Conservation (phyloP, 2,329 filamentous ascomycete species). For the Alternaria tenuissima region DNA sequence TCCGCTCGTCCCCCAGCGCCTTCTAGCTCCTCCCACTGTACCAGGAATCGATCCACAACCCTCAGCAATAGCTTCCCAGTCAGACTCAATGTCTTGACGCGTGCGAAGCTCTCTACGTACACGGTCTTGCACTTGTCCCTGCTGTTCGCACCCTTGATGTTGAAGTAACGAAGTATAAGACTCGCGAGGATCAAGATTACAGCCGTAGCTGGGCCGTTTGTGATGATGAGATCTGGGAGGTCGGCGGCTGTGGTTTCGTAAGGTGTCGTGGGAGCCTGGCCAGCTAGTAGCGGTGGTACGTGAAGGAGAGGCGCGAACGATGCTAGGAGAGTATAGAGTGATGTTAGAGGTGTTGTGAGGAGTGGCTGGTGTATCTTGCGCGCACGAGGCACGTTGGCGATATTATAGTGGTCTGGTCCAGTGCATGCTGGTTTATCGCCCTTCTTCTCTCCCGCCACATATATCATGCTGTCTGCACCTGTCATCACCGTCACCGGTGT, state of each 20-base stretch:
- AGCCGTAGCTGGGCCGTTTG: constrained; percentile 88
- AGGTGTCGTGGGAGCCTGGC: constrained; percentile 13
- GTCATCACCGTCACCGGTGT: constrained; percentile 9
- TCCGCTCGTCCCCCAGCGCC: constrained; percentile 51
- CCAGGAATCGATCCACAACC: constrained; percentile 79
- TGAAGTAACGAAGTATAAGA: constrained; percentile 63
- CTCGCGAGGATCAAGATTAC: constrained; percentile 74
- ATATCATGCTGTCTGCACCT: constrained; percentile 6
- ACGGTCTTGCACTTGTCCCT: constrained; percentile 72
- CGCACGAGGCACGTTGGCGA: constrained; percentile 77
- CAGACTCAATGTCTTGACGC: constrained; percentile 81
- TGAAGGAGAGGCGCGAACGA: constrained; percentile 66
- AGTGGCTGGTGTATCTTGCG: constrained; percentile 83
- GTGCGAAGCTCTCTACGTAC: constrained; percentile 93
- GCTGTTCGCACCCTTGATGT: constrained; percentile 47
- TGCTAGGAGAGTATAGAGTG: constrained; percentile 69
- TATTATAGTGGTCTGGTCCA: constrained; percentile 62
- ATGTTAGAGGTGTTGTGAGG: constrained; percentile 74
- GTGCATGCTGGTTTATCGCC: constrained; percentile 14
- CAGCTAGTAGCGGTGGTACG: constrained; percentile 29
- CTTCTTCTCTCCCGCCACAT: not conserved
- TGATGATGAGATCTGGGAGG: constrained; percentile 79
- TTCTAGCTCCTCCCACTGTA: constrained; percentile 78
- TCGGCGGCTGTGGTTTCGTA: constrained; percentile 34
- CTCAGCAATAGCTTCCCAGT: constrained; percentile 79